Percentiles rank a stretch among this genome's conserved stretches.
These are phyloP conservation scores for Jatropha curcas DNA, from an alignment of 345 rosid species.

Conservation along the genomic window DNA sequence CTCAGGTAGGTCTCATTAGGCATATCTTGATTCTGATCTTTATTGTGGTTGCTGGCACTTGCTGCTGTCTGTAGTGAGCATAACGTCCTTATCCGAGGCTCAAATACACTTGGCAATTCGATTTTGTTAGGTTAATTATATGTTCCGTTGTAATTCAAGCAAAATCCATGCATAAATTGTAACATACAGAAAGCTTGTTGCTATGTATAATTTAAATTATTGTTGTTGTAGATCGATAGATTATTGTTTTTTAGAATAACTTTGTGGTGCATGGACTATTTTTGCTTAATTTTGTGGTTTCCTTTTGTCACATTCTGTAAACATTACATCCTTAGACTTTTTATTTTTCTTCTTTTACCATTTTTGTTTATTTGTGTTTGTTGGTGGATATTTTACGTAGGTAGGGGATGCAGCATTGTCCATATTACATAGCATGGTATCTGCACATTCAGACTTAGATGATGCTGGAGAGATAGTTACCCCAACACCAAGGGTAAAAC, in stretches of 20 bases:
- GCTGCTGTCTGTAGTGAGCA: not conserved
- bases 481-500: slow-evolving; percentile 95
- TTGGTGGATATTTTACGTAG: slow-evolving; percentile 40
- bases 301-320: not conserved
- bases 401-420: slow-evolving; percentile 94
- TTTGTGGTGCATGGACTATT: not conserved
- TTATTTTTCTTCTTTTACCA: not conserved
- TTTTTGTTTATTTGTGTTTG: slow-evolving; percentile 9
- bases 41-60: slow-evolving; percentile 12
- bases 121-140: not conserved
- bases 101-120: not conserved
- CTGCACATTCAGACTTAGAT: slow-evolving; percentile 98
- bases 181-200: not conserved
- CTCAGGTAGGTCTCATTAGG: slow-evolving; percentile 60
- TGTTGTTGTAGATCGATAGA: not conserved
- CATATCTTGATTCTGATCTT: slow-evolving; percentile 7
- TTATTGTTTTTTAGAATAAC: slow-evolving; percentile 4
- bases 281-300: not conserved
- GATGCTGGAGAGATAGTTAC: slow-evolving; percentile 99
- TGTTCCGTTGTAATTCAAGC: not conserved
- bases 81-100: not conserved
- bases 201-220: not conserved
- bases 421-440: slow-evolving; percentile 95
- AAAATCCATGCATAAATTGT: not conserved
- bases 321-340: too few relatives aligned